Conservation (phyloP, 169 alveolate genomes). For the Toxoplasma gondii region DNA sequence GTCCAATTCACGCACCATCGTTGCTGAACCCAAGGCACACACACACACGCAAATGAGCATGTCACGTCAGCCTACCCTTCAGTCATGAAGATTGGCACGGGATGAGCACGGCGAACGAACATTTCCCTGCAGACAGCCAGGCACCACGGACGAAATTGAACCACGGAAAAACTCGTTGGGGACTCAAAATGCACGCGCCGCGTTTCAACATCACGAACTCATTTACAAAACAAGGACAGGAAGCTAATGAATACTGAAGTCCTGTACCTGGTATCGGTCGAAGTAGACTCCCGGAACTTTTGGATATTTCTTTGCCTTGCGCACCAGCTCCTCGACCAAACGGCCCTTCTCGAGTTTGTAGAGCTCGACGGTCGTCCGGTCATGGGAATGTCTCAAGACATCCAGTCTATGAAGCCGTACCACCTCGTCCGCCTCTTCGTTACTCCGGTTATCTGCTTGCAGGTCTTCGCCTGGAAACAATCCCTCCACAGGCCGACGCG, state of each 20-base stretch:
- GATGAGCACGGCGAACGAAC: too few species aligned
- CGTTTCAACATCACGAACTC: too few species aligned
- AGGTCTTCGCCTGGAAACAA: neutral
- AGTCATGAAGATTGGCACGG: too few species aligned
- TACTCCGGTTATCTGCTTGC: neutral
- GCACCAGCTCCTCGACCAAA: slow-evolving; percentile 73
- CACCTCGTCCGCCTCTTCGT: slow-evolving; percentile 1
- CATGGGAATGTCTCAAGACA: slow-evolving; percentile 63
- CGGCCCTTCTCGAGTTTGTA: slow-evolving; percentile 72
- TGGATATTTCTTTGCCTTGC: slow-evolving; percentile 74
- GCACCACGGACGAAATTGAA: too few species aligned
- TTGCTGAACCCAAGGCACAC: slow-evolving; percentile 64
- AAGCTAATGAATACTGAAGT: too few species aligned
- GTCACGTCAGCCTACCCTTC: neutral
- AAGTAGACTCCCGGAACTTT: slow-evolving; percentile 76
- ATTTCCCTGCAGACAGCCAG: too few species aligned
- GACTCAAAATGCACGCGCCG: too few species aligned
- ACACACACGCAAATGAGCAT: neutral
- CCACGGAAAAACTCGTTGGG: too few species aligned
- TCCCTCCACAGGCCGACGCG: neutral
- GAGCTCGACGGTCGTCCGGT: slow-evolving; percentile 70
- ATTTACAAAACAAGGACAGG: too few species aligned
- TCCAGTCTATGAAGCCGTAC: neutral
- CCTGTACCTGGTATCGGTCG: slow-evolving; percentile 70
- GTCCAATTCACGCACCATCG: slow-evolving; percentile 79